Base-by-base conservation (phyloP, 2,329 filamentous ascomycete species). In the Fusarium nisikadoi region DNA sequence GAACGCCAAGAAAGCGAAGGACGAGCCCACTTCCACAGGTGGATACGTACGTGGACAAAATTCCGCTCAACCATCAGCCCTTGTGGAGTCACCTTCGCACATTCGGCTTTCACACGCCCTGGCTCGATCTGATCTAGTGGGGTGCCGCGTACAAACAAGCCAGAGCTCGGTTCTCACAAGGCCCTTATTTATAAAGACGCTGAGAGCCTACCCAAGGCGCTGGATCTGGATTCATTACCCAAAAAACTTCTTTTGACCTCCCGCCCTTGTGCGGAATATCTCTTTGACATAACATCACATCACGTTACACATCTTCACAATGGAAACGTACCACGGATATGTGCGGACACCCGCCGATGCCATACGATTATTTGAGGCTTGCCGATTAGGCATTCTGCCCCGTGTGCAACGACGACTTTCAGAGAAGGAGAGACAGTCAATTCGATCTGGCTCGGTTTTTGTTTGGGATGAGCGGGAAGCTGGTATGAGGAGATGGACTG, bases 381-480 rank as follows among this genome's bases (percentile, higher is more conserved):
- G 95, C 82, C 89, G 95, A 72, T 87, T 97, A 49, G 96, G 96
- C 60, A 86, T 97, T 53, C 85, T 98, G 52, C 96, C 96, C 35
- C 91, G 96, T 74, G 96, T 99, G 10, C 96, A 98, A 84, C 89
- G 96, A 75, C 89, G 96, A 77, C 84, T 98, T 66, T 98, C 96
- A 6, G 96, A 99, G 83, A 98, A 98, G 84, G 96, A 99, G 84
- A 90, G 96, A 69, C 95, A 98, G 80, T 94, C 94, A 8, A 99
- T 99, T 81, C 92, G 94, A 79, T 97, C 95, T 2, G 96, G 96
- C 46, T 99, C 96, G 1, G 95, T 99, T 7, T 99, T 98, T 78
- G 96, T 99, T n/a, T 99, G 96, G 96, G 96, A 99, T 81, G 96
- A 99, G 86, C 88, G 95, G 76, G 96, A 99, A 85, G 96, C 96